These are phyloP conservation scores for Brassica juncea DNA, from an alignment of 345 rosid genomes.

Conservation along the genomic window DNA sequence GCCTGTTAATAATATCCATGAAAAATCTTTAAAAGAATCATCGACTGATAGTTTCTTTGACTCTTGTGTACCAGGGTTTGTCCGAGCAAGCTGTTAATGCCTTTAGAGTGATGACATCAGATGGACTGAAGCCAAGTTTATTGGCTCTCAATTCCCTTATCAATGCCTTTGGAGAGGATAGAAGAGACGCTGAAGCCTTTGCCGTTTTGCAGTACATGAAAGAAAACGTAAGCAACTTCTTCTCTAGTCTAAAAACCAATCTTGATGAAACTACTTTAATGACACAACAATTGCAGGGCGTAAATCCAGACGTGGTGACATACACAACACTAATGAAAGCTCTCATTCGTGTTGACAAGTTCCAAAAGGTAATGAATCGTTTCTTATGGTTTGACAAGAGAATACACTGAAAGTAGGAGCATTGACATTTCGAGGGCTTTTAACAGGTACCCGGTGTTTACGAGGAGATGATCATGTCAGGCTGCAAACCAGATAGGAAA, in stretches of 20 bases:
- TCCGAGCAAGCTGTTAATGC: conserved; percentile 91
- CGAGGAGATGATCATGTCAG: conserved; percentile 88
- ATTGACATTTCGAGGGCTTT: conserved; percentile 26
- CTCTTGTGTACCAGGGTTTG: conserved; percentile 62
- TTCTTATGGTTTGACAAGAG: background rate
- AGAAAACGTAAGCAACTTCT: conserved; percentile 61
- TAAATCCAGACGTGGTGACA: conserved; percentile 93
- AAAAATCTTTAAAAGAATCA: background rate
- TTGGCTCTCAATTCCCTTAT: conserved; percentile 89
- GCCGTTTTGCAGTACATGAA: conserved; percentile 93
- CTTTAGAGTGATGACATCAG: conserved; percentile 79
- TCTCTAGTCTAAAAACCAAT: background rate
- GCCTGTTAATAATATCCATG: background rate
- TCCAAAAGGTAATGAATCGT: conserved; percentile 56
- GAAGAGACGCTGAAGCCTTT: conserved; percentile 91
- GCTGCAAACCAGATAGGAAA: conserved; percentile 87
- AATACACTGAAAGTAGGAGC: background rate
- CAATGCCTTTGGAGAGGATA: conserved; percentile 95
- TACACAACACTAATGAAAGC: conserved; percentile 96
- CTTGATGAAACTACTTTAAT: conserved; percentile 35
- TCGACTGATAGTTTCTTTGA: conserved; percentile 1
- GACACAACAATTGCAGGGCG: conserved; percentile 53
- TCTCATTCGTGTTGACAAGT: conserved; percentile 86
- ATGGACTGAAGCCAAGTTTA: conserved; percentile 82
- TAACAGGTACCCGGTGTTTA: conserved; percentile 85